These are phyloP conservation scores for Boletus semigastroideus DNA, from an alignment of 1,284 basidiomycete species.

Conservation along the genomic window DNA sequence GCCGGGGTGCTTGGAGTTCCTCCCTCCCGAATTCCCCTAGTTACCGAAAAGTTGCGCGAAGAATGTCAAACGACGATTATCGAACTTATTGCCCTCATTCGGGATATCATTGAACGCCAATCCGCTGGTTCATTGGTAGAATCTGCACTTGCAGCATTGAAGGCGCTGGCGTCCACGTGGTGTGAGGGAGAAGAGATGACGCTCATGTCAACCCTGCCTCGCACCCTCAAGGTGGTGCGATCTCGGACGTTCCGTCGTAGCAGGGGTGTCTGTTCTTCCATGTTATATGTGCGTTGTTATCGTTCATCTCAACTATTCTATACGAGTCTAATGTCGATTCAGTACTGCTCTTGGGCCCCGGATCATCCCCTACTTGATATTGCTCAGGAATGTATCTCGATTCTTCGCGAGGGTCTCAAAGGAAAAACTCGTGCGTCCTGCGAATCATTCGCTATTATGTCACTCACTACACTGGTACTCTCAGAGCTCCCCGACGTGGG, in stretches of 20 bases:
- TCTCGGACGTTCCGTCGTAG: conserved; percentile 36
- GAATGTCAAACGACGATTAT: conserved; percentile 49
- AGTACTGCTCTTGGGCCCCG: conserved; percentile 82
- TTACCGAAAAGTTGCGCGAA: conserved; percentile 59
- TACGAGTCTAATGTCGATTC: conserved; percentile 9
- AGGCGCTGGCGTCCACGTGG: conserved; percentile 56
- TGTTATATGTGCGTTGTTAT: conserved; percentile 54
- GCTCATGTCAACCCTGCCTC: conserved; percentile 58
- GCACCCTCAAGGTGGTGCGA: conserved; percentile 50
- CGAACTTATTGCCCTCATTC: conserved; percentile 52
- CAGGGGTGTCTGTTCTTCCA: conserved; percentile 55
- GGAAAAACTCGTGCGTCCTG: conserved; percentile 31
- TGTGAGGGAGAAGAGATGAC: conserved; percentile 65
- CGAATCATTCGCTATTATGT: not conserved
- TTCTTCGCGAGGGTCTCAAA: conserved; percentile 46
- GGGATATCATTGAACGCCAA: conserved; percentile 46
- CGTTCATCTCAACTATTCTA: not conserved
- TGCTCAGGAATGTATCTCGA: conserved; percentile 53
- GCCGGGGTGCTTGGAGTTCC: conserved; percentile 66
- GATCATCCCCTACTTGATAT: conserved; percentile 83
- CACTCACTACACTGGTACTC: not conserved
- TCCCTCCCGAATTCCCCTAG: conserved; percentile 59
- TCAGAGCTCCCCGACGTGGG: conserved; percentile 25
- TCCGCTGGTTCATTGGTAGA: conserved; percentile 40
- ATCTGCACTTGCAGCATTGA: conserved; percentile 59